Percentiles rank a stretch among this genome's conserved stretches.
Evolutionary conservation across 371 early-diverging fungal species (phyloP).

Genomic region (Choanephora cucurbitarum): DNA sequence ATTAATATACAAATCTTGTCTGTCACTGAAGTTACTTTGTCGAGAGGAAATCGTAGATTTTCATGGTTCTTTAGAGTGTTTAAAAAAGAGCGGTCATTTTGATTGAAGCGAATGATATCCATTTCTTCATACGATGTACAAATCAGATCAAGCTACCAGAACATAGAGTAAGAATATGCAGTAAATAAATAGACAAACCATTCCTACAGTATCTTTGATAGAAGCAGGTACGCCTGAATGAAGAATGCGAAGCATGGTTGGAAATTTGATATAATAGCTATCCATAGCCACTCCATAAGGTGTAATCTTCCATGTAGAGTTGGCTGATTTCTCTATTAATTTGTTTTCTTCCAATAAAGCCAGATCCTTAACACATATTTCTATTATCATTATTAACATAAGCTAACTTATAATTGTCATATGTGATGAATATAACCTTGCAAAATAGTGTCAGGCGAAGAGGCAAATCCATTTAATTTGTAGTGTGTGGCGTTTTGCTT

Average conservation of each 20-base stretch:
- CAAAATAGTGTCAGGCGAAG: slow-evolving; percentile 43
- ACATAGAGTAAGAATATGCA: background rate
- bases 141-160: slow-evolving; percentile 42
- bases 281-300: slow-evolving; percentile 57
- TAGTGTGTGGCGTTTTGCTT: slow-evolving; percentile 66
- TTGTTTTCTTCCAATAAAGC: slow-evolving; percentile 25
- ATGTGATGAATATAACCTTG: slow-evolving; percentile 47
- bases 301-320: slow-evolving; percentile 21
- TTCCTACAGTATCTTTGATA: slow-evolving; percentile 39
- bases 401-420: no score
- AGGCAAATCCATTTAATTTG: slow-evolving; percentile 28
- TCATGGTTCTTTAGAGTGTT: slow-evolving; percentile 38
- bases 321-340: slow-evolving; percentile 16
- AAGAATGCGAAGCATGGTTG: slow-evolving; percentile 42
- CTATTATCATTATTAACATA: no score
- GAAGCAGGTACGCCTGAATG: slow-evolving; percentile 19
- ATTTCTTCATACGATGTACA: slow-evolving; percentile 49
- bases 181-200: no score
- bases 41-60: slow-evolving; percentile 42
- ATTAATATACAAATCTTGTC: slow-evolving; percentile 42
- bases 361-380: slow-evolving; percentile 59
- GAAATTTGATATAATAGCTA: slow-evolving; percentile 47
- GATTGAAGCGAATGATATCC: slow-evolving; percentile 34
- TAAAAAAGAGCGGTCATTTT: slow-evolving; percentile 53
- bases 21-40: slow-evolving; percentile 25